Conservation (phyloP, 768 basidiomycete species). For the Auriscalpium microsporum region DNA sequence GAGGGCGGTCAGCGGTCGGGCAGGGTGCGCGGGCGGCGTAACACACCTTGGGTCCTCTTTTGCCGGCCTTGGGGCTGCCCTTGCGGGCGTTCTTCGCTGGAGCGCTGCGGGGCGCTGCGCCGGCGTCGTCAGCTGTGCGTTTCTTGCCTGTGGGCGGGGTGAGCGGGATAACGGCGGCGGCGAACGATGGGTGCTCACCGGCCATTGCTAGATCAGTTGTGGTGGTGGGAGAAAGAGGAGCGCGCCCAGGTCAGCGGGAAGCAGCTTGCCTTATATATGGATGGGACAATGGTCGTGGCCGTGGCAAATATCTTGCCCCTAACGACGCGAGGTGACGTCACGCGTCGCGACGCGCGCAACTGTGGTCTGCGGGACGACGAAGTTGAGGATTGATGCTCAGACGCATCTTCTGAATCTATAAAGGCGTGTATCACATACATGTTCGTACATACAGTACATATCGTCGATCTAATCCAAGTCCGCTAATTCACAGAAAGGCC, state of each 20-base stretch:
- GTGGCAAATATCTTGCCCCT: slow-evolving; percentile 19
- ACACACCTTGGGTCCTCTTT: slow-evolving; percentile 41
- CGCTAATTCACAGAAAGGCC: slow-evolving; percentile 17
- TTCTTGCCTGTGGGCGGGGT: slow-evolving; percentile 31
- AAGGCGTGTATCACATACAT: too few species aligned
- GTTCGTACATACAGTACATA: too few species aligned
- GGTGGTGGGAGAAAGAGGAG: not conserved
- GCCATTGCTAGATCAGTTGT: not conserved
- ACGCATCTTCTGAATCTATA: too few species aligned
- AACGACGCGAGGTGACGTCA: slow-evolving; percentile 26
- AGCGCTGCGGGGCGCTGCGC: slow-evolving; percentile 27
- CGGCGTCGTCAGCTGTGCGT: slow-evolving; percentile 33
- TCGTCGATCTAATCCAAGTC: too few species aligned
- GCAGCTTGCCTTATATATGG: not conserved
- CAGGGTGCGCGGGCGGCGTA: not conserved
- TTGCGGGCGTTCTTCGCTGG: slow-evolving; percentile 20
- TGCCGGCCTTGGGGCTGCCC: slow-evolving; percentile 21
- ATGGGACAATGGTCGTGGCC: slow-evolving; percentile 1
- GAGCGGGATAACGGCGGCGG: not conserved
- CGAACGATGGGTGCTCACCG: not conserved
- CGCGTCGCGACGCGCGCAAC: slow-evolving; percentile 14
- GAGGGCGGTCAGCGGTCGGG: not conserved
- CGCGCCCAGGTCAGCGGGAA: not conserved
- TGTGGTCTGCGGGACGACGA: too few species aligned
- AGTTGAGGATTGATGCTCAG: too few species aligned